Conservation (phyloP, 768 basidiomycete genomes). For the Pholiota molesta region DNA sequence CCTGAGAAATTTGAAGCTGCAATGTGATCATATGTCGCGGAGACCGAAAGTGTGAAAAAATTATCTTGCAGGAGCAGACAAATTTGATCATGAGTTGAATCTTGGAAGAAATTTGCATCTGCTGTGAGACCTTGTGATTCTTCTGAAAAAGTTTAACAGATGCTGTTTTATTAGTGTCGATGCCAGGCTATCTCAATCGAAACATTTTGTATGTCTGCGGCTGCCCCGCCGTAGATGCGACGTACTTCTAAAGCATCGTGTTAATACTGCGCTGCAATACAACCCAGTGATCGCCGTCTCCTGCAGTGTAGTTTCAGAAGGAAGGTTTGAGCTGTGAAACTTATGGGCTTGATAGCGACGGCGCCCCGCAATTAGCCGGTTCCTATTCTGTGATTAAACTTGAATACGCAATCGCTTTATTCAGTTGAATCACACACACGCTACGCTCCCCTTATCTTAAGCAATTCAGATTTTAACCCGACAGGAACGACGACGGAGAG, state of each 20-base stretch:
- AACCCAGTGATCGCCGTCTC: background rate
- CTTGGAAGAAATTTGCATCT: background rate
- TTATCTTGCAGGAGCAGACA: background rate
- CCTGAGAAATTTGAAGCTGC: background rate
- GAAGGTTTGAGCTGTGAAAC: background rate
- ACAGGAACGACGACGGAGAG: too few relatives aligned
- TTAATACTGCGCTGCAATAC: background rate
- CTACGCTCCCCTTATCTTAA: too few relatives aligned
- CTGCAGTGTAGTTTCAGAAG: background rate
- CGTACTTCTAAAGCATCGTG: background rate
- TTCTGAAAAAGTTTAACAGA: background rate
- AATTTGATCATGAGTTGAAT: too few relatives aligned
- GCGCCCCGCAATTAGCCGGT: background rate
- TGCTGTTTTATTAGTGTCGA: too few relatives aligned
- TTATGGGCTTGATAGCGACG: background rate
- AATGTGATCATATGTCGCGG: background rate
- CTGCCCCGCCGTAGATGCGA: too few relatives aligned
- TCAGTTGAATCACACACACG: background rate
- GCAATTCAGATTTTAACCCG: too few relatives aligned
- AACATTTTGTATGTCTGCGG: background rate
- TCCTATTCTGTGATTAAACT: background rate
- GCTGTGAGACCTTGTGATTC: background rate
- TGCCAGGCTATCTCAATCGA: too few relatives aligned
- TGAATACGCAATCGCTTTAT: background rate
- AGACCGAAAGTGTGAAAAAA: background rate